Conservation (phyloP, 345 rosid genomes). For the Arabis hirsuta region DNA sequence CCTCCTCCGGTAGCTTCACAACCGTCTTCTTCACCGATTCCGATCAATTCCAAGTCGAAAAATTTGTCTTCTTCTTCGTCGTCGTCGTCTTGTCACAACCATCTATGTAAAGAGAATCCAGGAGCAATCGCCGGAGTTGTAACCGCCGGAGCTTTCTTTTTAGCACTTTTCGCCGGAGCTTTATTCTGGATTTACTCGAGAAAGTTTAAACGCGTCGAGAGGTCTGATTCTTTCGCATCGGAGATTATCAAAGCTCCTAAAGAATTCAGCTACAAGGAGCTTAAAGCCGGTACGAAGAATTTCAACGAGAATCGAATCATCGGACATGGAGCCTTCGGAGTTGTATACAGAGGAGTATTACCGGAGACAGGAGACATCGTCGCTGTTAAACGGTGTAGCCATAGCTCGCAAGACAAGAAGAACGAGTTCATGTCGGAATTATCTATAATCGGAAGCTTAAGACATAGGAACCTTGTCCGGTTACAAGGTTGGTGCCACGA, state of each 20-base stretch:
- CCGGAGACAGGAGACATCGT: slow-evolving; percentile 74
- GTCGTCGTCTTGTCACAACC: slow-evolving; percentile 61
- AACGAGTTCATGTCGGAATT: slow-evolving; percentile 85
- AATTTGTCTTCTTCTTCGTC: slow-evolving; percentile 38
- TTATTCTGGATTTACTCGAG: slow-evolving; percentile 76
- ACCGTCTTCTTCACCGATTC: slow-evolving; percentile 60
- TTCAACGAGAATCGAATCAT: slow-evolving; percentile 73
- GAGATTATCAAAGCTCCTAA: slow-evolving; percentile 84
- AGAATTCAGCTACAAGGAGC: slow-evolving; percentile 85
- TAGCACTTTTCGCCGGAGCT: slow-evolving; percentile 76
- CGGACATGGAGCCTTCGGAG: slow-evolving; percentile 92
- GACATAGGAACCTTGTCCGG: slow-evolving; percentile 85
- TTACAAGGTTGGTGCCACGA: slow-evolving; percentile 99
- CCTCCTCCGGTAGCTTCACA: slow-evolving; percentile 52
- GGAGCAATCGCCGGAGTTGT: slow-evolving; percentile 93
- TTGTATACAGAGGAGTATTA: slow-evolving; percentile 84
- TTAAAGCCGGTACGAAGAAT: slow-evolving; percentile 72
- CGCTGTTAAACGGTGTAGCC: slow-evolving; percentile 91
- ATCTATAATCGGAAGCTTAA: slow-evolving; percentile 81
- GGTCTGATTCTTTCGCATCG: slow-evolving; percentile 73
- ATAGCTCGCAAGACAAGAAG: slow-evolving; percentile 74
- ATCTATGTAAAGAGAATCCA: slow-evolving; percentile 66
- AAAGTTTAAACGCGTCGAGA: slow-evolving; percentile 62
- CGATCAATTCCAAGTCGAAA: slow-evolving; percentile 40
- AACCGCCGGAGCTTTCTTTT: slow-evolving; percentile 81